Conservation (phyloP, 345 rosid species). For the Melaleuca alternifolia region DNA sequence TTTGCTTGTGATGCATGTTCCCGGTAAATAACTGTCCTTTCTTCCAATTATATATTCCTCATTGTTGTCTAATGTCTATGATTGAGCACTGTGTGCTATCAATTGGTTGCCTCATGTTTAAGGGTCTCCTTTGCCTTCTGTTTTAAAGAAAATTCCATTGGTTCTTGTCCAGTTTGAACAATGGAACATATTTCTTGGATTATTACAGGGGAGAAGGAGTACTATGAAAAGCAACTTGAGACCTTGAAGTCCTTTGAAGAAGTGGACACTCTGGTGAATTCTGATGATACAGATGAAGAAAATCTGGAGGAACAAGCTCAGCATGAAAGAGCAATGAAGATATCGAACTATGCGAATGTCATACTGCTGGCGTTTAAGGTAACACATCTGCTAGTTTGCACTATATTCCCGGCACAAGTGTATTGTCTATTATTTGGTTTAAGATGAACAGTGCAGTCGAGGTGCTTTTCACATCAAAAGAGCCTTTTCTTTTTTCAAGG, state of each 20-base stretch:
- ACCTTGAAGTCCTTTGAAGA: slow-evolving; percentile 75
- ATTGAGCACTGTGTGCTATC: neutral
- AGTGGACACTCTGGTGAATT: slow-evolving; percentile 39
- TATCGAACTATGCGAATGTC: slow-evolving; percentile 73
- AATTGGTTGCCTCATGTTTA: neutral
- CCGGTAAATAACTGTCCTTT: neutral
- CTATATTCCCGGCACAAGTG: neutral
- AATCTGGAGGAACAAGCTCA: slow-evolving; percentile 24
- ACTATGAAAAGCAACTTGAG: slow-evolving; percentile 60
- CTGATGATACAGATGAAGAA: slow-evolving; percentile 14
- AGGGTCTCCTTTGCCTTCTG: neutral
- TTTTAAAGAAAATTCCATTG: neutral
- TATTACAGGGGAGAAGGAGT: slow-evolving; percentile 51
- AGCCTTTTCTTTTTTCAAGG: neutral
- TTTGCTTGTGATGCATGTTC: neutral
- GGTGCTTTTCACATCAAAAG: neutral
- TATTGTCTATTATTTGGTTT: neutral
- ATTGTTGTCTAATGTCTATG: neutral
- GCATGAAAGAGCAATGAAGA: slow-evolving; percentile 66
- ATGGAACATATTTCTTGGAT: neutral
- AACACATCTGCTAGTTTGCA: neutral
- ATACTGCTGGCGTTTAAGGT: slow-evolving; percentile 69
- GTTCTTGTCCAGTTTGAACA: neutral
- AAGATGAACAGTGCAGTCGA: neutral
- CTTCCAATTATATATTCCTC: neutral